These are phyloP conservation scores for Delonix regia DNA, from an alignment of 306 rosid genomes.

Conservation along the genomic window DNA sequence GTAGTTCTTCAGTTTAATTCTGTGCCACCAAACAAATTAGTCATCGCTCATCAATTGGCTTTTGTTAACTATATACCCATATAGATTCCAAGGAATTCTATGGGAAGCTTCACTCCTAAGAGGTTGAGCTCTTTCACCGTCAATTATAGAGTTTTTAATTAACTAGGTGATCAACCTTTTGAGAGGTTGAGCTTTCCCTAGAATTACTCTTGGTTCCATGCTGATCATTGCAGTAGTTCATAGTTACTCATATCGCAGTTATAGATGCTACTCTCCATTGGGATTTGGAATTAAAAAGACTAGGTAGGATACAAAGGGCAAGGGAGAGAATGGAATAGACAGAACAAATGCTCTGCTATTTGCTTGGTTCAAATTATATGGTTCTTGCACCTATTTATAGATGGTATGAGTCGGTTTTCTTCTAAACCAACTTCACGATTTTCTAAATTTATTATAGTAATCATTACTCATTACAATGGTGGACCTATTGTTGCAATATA, in stretches of 20 bases:
- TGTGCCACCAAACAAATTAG: not conserved
- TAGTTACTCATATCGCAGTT: constrained; percentile 12
- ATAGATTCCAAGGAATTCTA: not conserved
- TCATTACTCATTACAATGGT: no score
- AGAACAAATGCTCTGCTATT: not conserved
- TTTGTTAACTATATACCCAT: not conserved
- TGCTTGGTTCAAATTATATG: not conserved
- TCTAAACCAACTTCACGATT: not conserved
- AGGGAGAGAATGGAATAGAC: not conserved
- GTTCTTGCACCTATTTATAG: not conserved
- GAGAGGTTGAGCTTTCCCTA: not conserved
- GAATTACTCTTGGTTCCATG: not conserved
- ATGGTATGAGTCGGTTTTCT: not conserved
- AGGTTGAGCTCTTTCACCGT: not conserved
- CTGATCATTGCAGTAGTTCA: not conserved
- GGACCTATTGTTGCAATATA: no score
- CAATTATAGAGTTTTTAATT: not conserved
- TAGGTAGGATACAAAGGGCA: not conserved
- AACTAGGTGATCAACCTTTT: not conserved
- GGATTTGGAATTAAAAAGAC: not conserved
- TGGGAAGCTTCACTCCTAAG: not conserved
- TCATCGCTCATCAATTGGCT: not conserved
- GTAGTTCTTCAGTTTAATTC: constrained; percentile 15
- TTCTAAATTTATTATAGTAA: not conserved
- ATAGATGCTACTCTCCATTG: not conserved